These are phyloP conservation scores for Poa pratensis DNA, from an alignment of 176 grass and related monocot genomes.

Conservation along the genomic window DNA sequence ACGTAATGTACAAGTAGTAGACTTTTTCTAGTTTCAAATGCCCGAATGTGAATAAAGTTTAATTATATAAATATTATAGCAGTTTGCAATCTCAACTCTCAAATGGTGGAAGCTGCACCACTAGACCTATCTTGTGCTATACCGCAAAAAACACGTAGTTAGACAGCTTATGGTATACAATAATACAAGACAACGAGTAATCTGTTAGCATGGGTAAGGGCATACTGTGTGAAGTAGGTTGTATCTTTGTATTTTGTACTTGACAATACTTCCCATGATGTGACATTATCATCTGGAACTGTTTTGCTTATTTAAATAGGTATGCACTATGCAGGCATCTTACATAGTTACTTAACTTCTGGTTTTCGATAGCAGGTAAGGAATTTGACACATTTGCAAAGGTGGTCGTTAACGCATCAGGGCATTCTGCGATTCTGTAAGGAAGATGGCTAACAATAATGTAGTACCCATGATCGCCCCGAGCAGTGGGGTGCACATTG, in stretches of 20 bases:
- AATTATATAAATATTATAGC: neutral
- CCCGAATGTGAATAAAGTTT: neutral
- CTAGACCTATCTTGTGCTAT: neutral
- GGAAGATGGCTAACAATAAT: slow-evolving; percentile 83
- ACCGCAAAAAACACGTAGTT: neutral
- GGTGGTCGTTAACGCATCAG: slow-evolving; percentile 83
- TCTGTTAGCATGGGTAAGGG: neutral
- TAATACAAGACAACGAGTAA: neutral
- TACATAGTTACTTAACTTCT: slow-evolving; percentile 35
- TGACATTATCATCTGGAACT: neutral
- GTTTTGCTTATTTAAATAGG: slow-evolving; percentile 1
- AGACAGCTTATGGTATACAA: neutral
- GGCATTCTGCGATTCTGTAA: slow-evolving; percentile 88
- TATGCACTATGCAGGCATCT: neutral
- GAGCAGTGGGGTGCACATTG: slow-evolving; percentile 91
- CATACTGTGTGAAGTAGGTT: slow-evolving; percentile 8
- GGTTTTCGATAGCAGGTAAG: slow-evolving; percentile 54
- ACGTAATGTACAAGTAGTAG: neutral
- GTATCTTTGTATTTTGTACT: neutral
- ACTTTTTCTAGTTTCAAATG: slow-evolving; percentile 26
- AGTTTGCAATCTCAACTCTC: neutral
- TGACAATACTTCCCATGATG: neutral
- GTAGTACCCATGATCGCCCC: slow-evolving; percentile 75
- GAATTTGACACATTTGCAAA: slow-evolving; percentile 86
- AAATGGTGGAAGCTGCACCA: neutral